Conservation (phyloP, 2,329 filamentous ascomycete species). For the Nothopassalora personata region DNA sequence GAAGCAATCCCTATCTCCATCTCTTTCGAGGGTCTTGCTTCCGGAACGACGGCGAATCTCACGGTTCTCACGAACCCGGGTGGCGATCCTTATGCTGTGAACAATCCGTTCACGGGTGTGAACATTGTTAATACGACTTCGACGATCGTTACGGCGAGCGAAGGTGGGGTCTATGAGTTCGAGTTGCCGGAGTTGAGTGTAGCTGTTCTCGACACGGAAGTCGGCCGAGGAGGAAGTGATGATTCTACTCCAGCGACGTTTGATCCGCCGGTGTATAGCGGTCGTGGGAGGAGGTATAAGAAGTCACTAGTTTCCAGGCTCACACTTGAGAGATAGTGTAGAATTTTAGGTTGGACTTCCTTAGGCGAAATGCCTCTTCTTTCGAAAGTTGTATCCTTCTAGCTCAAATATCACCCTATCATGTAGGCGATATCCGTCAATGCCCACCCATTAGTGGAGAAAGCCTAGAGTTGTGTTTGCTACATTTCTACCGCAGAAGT, state of each 20-base stretch:
- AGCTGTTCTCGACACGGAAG: constrained; percentile 45
- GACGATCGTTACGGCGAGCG: constrained; percentile 38
- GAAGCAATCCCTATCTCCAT: constrained; percentile 32
- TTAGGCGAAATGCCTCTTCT: no score
- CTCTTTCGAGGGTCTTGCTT: constrained; percentile 33
- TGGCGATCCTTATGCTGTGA: constrained; percentile 21
- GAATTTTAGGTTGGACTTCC: no score
- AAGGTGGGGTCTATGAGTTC: constrained; percentile 49
- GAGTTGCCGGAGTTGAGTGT: constrained; percentile 52
- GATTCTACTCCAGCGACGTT: background rate
- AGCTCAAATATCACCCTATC: no score
- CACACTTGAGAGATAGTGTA: background rate
- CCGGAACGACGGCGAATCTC: constrained; percentile 34
- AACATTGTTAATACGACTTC: constrained; percentile 48
- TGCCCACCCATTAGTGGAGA: no score
- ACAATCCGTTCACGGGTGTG: constrained; percentile 26
- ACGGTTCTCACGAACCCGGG: constrained; percentile 40
- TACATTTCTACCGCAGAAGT: no score
- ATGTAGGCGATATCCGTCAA: no score
- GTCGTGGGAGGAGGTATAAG: no score
- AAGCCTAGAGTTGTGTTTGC: no score
- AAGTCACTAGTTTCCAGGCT: no score
- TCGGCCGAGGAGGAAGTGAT: constrained; percentile 1
- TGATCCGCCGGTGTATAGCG: no score
- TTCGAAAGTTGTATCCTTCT: no score